Conservation (phyloP, 495 filamentous ascomycete genomes). For the Delitschia confertaspora region DNA sequence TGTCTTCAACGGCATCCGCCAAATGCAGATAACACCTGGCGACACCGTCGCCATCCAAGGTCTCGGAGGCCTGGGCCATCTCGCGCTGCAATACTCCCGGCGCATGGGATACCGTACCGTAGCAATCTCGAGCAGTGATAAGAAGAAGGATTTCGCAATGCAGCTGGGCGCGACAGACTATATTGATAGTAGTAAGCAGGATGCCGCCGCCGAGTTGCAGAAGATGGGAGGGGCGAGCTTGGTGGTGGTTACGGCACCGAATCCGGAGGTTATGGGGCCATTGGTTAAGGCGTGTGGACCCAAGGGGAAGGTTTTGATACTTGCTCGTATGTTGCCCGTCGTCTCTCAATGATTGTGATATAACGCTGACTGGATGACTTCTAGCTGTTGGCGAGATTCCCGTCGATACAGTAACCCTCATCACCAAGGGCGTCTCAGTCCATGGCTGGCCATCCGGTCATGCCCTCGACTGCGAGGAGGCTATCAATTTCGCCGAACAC, state of each 20-base stretch:
- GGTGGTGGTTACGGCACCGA: conserved; percentile 57
- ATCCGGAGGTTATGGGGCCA: conserved; percentile 43
- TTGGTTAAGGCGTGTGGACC: conserved; percentile 48
- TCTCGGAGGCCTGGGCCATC: conserved; percentile 58
- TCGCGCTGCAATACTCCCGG: conserved; percentile 57
- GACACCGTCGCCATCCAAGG: conserved; percentile 41
- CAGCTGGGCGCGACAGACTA: conserved; percentile 60
- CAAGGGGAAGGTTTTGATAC: conserved; percentile 51
- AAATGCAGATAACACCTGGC: conserved; percentile 49
- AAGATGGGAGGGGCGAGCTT: conserved; percentile 53
- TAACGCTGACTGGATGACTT: not conserved
- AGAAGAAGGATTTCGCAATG: conserved; percentile 51
- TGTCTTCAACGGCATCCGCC: conserved; percentile 61
- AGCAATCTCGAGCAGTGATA: conserved; percentile 48
- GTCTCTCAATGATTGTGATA: not conserved
- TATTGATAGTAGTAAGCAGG: conserved; percentile 50
- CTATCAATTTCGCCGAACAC: conserved; percentile 51
- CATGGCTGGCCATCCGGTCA: conserved; percentile 57
- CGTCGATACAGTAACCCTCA: conserved; percentile 43
- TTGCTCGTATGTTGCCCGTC: conserved; percentile 40
- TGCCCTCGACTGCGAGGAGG: conserved; percentile 55
- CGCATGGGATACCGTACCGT: conserved; percentile 59
- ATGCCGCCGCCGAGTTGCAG: conserved; percentile 44
- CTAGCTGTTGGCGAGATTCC: conserved; percentile 43
- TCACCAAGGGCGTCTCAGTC: conserved; percentile 45